Percentiles rank a stretch among this genome's conserved stretches.
phyloP scores from a whole-genome alignment of 139 green algal genomes.

The Coccomyxa sp. region DNA sequence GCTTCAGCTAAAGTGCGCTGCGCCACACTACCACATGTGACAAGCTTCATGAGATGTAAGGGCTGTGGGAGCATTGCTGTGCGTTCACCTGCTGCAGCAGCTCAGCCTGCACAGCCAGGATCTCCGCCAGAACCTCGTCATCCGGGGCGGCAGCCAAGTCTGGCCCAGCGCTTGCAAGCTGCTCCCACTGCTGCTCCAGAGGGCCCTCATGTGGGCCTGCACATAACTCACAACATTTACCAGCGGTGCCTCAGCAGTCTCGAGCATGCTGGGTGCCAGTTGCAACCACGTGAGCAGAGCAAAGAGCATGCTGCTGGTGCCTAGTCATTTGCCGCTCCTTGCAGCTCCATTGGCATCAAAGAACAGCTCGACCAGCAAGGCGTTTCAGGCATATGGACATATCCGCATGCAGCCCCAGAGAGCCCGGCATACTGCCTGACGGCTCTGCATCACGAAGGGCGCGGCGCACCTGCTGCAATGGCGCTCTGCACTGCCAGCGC shows the following conservation, averaged over 20 bases:
- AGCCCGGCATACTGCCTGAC: not conserved
- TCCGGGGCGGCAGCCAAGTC: conserved; percentile 68
- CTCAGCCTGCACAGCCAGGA: conserved; percentile 64
- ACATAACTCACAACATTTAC: not conserved
- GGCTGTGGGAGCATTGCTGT: conserved; percentile 1
- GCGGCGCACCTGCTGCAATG: conserved; percentile 22
- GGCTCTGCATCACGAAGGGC: not conserved
- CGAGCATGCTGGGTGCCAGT: too few relatives aligned
- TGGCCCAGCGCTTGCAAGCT: conserved; percentile 27
- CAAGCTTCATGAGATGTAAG: too few relatives aligned
- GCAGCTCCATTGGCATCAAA: too few relatives aligned
- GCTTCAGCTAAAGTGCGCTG: too few relatives aligned
- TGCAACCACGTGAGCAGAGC: too few relatives aligned
- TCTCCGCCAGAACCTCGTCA: conserved; percentile 79
- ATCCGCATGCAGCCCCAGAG: not conserved
- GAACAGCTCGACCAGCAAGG: not conserved
- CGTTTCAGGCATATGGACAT: not conserved
- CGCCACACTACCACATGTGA: too few relatives aligned
- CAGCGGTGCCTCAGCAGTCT: too few relatives aligned
- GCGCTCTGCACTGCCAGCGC: conserved; percentile 21
- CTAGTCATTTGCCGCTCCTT: too few relatives aligned
- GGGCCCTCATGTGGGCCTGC: conserved; percentile 25
- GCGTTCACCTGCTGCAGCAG: conserved; percentile 59
- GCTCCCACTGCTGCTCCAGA: conserved; percentile 54
- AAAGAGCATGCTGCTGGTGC: too few relatives aligned